Percentiles rank a stretch among this genome's conserved stretches.
Evolutionary conservation across 169 alveolate genomes (phyloP).

Genomic region (Eimeria praecox): DNA sequence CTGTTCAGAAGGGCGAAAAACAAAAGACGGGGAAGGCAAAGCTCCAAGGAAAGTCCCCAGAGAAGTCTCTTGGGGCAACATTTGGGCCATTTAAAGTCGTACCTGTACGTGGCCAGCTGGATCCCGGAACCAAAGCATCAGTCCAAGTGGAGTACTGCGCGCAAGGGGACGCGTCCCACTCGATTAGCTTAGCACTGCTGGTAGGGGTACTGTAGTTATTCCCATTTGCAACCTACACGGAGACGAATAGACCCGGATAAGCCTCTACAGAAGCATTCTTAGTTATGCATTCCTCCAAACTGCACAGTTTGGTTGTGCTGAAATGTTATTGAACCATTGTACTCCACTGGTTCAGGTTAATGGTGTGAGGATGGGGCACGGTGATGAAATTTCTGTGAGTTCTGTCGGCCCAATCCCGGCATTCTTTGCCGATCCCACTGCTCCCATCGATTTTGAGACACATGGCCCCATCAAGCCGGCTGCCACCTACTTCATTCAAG

Average conservation of each 20-base stretch:
- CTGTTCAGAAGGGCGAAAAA: conserved; percentile 86
- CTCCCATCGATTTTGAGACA: conserved; percentile 48
- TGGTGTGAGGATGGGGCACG: conserved; percentile 71
- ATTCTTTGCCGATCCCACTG: conserved; percentile 42
- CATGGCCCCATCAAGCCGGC: conserved; percentile 74
- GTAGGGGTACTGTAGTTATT: background rate
- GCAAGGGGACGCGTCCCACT: conserved; percentile 77
- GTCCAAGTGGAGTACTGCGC: conserved; percentile 76
- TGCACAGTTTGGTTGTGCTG: background rate
- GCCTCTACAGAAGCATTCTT: background rate
- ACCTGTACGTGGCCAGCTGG: conserved; percentile 81
- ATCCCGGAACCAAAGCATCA: conserved; percentile 62
- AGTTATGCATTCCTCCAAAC: background rate
- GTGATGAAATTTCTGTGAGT: conserved; percentile 66
- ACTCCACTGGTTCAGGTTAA: conserved; percentile 50
- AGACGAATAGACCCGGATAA: background rate
- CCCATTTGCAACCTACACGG: background rate
- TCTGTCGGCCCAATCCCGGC: conserved; percentile 62
- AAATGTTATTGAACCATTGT: background rate
- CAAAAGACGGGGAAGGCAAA: conserved; percentile 25
- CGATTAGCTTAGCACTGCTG: conserved; percentile 77
- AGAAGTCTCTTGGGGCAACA: conserved; percentile 42
- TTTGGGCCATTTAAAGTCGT: conserved; percentile 78
- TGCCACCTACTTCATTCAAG: conserved; percentile 88
- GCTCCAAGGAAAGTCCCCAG: conserved; percentile 20